phyloP scores from a whole-genome alignment of 2,329 filamentous ascomycete species.

The Neofusicoccum kwambonambiense region DNA sequence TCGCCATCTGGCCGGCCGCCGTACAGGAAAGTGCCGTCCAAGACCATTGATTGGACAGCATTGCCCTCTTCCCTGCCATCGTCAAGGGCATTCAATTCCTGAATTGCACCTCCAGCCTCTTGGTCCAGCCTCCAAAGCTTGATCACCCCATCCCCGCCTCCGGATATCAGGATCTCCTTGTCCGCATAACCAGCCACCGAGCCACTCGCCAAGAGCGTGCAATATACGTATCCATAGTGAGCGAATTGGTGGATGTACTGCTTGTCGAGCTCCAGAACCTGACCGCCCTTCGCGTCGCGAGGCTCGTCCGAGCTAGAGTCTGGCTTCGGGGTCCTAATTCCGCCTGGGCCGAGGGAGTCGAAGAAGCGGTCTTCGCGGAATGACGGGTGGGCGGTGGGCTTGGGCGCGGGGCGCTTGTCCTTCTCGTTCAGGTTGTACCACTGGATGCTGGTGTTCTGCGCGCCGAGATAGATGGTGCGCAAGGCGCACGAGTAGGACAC shows the following conservation, averaged over 20 bases:
- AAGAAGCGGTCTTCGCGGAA: constrained; percentile 85
- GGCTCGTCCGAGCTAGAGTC: constrained; percentile 51
- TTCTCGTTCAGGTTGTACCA: constrained; percentile 78
- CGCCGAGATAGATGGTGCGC: constrained; percentile 84
- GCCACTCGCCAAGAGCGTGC: constrained; percentile 82
- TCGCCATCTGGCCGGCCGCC: constrained; percentile 84
- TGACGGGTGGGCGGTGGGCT: constrained; percentile 69
- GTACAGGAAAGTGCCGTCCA: constrained; percentile 91
- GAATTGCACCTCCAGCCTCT: constrained; percentile 59
- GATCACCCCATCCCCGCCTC: constrained; percentile 89
- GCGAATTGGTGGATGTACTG: constrained; percentile 84
- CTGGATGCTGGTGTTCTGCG: constrained; percentile 92
- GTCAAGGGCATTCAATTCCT: constrained; percentile 66
- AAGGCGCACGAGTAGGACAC: constrained; percentile 80
- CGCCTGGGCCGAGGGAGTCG: constrained; percentile 83
- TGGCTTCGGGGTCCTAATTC: constrained; percentile 72
- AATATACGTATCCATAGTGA: constrained; percentile 94
- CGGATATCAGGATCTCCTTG: constrained; percentile 80
- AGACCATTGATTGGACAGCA: constrained; percentile 71
- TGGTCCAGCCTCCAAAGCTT: constrained; percentile 84
- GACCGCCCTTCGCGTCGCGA: constrained; percentile 55
- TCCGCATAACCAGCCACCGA: constrained; percentile 58
- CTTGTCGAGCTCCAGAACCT: constrained; percentile 76
- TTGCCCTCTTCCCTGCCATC: constrained; percentile 59
- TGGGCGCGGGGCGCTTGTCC: constrained; percentile 57